Conservation (phyloP, 176 grass and related monocot species). For the Carex kokanica region DNA sequence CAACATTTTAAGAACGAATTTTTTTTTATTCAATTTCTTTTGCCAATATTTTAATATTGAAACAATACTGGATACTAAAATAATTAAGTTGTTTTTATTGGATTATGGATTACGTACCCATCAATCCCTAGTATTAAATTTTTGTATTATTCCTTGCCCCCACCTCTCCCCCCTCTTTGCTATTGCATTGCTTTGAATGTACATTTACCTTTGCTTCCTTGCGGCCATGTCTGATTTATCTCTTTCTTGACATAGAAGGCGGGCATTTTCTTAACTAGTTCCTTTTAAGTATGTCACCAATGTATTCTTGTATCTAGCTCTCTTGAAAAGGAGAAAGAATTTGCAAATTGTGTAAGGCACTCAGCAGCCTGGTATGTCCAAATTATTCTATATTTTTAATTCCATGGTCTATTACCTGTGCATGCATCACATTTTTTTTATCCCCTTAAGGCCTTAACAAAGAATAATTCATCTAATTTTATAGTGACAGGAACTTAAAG, state of each 20-base stretch:
- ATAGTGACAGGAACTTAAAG: not conserved
- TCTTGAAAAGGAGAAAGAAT: not conserved
- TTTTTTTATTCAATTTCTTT: too few relatives aligned
- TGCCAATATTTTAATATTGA: too few relatives aligned
- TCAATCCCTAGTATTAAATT: not conserved
- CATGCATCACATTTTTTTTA: not conserved
- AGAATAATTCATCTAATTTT: not conserved
- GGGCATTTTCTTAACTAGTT: not conserved
- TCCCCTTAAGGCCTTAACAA: not conserved
- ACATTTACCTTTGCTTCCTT: not conserved
- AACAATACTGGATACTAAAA: too few relatives aligned
- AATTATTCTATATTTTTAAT: not conserved
- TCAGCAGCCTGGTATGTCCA: not conserved
- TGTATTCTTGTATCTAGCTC: not conserved
- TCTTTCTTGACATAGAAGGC: slow-evolving; percentile 18
- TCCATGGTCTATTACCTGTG: not conserved
- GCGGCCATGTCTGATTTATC: not conserved
- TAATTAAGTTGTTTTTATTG: not conserved
- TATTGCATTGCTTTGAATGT: not conserved
- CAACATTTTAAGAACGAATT: too few relatives aligned
- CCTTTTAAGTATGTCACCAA: not conserved
- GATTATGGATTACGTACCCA: not conserved
- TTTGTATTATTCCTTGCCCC: not conserved
- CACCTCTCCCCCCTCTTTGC: not conserved
- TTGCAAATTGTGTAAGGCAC: not conserved